phyloP scores from a whole-genome alignment of 2,329 filamentous ascomycete species.

The Cladosporium sp. region DNA sequence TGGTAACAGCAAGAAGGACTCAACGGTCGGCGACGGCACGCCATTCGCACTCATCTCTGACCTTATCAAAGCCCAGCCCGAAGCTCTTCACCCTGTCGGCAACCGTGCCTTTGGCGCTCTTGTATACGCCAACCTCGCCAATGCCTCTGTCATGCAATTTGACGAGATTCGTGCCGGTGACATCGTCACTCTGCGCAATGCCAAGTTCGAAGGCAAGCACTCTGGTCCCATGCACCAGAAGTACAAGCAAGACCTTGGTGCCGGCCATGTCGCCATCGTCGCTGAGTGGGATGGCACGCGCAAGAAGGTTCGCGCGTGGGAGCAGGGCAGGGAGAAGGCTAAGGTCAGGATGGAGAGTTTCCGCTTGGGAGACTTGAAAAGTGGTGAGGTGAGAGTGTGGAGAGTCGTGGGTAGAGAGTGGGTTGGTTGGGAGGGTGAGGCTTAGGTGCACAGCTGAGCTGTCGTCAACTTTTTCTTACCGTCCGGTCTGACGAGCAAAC shows the following conservation, averaged over 20 bases:
- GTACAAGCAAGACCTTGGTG: constrained; percentile 72
- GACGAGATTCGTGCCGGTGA: constrained; percentile 94
- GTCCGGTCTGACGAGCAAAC: not conserved
- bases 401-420: constrained; percentile 86
- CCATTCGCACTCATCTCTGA: constrained; percentile 74
- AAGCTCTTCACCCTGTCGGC: constrained; percentile 79
- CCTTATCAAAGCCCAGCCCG: constrained; percentile 61
- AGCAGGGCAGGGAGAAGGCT: constrained; percentile 88
- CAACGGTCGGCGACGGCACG: constrained; percentile 77
- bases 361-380: constrained; percentile 84
- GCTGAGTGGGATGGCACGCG: constrained; percentile 98
- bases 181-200: constrained; percentile 87
- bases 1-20: constrained; percentile 69
- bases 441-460: not conserved
- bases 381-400: constrained; percentile 96
- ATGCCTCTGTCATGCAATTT: constrained; percentile 82
- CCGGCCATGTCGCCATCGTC: constrained; percentile 81
- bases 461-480: no score
- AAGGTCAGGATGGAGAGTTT: constrained; percentile 70
- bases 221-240: constrained; percentile 87
- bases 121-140: constrained; percentile 92
- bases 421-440: constrained; percentile 71
- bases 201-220: constrained; percentile 90
- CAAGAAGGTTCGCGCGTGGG: constrained; percentile 94
- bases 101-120: constrained; percentile 84